Evolutionary conservation across 768 basidiomycete genomes (phyloP), one percentile per base, ranked within the genome.

Genomic region (Dendrothele bispora): DNA sequence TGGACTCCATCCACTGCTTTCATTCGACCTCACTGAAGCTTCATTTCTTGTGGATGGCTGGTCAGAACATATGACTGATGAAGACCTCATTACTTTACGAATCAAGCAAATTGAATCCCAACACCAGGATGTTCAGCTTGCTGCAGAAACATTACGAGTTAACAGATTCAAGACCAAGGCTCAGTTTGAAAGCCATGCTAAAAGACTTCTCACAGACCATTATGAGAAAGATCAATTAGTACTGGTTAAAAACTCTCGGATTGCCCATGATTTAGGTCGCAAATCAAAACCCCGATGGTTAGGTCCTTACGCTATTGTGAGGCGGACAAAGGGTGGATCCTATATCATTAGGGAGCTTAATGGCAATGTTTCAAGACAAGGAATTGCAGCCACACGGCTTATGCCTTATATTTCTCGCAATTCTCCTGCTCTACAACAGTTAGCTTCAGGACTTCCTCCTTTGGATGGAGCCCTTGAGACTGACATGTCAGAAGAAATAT

Each of bases 1-100:
- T 24, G 59, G 59, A 1, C 18, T 52, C 1, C 43, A 64, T 7
- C 62, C 61, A 10, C 18, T 64, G 1, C 53, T 61, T 2, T 58
- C 59, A 1, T 60, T 57, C 42, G 64, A 70, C 21, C 27, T 70
- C 1, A 47, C 49, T 11, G 59, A 67, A 49, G 54, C 61, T 0
- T 64, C 61, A 2, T 69, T 67, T 37, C 36, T 69, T 28, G 43
- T 62, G 1, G 43, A 57, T 4, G 57, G 54, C 2, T 51, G 57
- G 36, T n/a, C 49, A 0, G 8, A 8, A 2, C 27, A 32, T 1
- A 46, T 66, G 29, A 27, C 39, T 0, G 50, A 51, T 5, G n/a
- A 27, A 2, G 60, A 66, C 0, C 51, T 66, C 1, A 39, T 67
- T 0, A 54, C 58, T 2, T 37, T 59, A 20, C 35, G 53, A 8